These are phyloP conservation scores for Echinosphaeria canescens DNA, from an alignment of 2,329 filamentous ascomycete genomes.

Conservation along the genomic window DNA sequence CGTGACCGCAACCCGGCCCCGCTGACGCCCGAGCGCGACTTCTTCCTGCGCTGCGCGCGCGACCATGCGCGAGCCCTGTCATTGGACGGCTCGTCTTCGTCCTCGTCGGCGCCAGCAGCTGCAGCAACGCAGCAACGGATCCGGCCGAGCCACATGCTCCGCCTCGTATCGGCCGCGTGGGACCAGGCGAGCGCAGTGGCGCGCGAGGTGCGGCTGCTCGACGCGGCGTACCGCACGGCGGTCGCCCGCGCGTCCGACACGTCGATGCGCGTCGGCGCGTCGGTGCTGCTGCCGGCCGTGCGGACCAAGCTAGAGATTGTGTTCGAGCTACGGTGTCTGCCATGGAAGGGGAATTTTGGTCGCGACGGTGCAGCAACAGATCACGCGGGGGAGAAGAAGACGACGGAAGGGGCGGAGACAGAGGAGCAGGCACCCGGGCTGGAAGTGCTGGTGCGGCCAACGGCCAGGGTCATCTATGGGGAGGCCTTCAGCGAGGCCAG, in stretches of 20 bases:
- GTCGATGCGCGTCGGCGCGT: slow-evolving; percentile 35
- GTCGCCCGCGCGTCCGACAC: slow-evolving; percentile 43
- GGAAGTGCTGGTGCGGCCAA: too few relatives aligned
- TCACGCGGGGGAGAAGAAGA: slow-evolving; percentile 16
- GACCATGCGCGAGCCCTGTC: slow-evolving; percentile 38
- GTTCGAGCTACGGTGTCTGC: slow-evolving; percentile 28
- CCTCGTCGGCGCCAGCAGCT: too few relatives aligned
- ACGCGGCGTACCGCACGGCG: slow-evolving; percentile 40
- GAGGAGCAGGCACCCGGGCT: too few relatives aligned
- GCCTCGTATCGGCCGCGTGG: slow-evolving; percentile 41
- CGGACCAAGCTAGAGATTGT: slow-evolving; percentile 46
- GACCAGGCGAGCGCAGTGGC: slow-evolving; percentile 36
- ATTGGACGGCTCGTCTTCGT: too few relatives aligned
- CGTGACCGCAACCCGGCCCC: slow-evolving; percentile 28
- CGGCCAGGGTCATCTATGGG: too few relatives aligned
- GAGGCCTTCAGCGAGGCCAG: too few relatives aligned
- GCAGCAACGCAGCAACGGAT: slow-evolving; percentile 35
- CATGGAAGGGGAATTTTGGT: too few relatives aligned
- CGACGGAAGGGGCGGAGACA: too few relatives aligned
- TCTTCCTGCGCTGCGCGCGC: slow-evolving; percentile 53
- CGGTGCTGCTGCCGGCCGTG: slow-evolving; percentile 39
- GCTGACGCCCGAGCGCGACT: slow-evolving; percentile 44
- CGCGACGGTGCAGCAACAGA: too few relatives aligned
- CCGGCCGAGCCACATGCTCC: slow-evolving; percentile 32
- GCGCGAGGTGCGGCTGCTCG: slow-evolving; percentile 37